Evolutionary conservation across 148 eudicot species (phyloP).

Genomic region (Rhododendron williamsianum): DNA sequence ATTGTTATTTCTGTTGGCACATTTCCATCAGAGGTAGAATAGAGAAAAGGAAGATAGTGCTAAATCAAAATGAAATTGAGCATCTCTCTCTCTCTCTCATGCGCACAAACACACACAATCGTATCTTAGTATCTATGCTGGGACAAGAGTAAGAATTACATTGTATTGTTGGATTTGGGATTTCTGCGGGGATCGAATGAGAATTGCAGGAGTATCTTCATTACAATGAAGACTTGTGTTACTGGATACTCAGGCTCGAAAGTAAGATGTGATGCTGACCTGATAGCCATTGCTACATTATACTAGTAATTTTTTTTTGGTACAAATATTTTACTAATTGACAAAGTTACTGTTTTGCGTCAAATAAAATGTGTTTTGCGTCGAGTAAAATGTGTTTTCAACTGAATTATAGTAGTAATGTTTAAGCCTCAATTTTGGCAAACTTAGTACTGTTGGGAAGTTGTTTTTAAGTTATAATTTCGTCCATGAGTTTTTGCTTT

Average conservation of each 20-base stretch:
- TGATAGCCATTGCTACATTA: background rate
- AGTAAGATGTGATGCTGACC: background rate
- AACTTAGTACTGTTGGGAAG: background rate
- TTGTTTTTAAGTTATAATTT: background rate
- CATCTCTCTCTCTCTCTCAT: background rate
- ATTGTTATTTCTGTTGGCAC: background rate
- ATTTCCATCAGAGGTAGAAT: conserved; percentile 4
- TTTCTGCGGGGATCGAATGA: background rate
- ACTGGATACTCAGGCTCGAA: background rate
- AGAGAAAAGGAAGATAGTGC: background rate
- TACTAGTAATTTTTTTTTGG: no score
- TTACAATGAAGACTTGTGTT: background rate
- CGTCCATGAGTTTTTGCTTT: background rate
- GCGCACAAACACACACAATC: background rate
- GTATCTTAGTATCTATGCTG: background rate
- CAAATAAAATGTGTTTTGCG: no score
- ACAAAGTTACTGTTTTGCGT: background rate
- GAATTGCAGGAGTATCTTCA: background rate
- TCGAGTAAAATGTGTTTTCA: background rate
- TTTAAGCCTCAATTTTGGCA: background rate
- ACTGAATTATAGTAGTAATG: background rate
- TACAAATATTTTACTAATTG: no score
- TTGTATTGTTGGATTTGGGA: background rate
- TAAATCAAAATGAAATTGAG: background rate
- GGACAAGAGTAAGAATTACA: background rate